Evolutionary conservation across 306 rosid genomes (phyloP).

Genomic region (Vigna trinervia): DNA sequence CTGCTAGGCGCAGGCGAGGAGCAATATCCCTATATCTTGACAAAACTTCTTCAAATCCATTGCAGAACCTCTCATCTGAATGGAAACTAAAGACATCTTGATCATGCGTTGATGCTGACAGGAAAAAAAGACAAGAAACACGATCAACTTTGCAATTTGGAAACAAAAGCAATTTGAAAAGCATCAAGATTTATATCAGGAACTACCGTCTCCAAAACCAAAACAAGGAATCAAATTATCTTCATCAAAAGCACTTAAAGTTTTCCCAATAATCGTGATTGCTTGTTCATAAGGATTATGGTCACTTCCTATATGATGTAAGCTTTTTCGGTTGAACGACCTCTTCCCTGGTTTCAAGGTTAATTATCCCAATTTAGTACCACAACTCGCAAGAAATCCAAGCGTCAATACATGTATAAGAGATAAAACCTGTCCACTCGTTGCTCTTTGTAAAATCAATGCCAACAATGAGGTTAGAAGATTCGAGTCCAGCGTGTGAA

Average conservation of each 20-base stretch:
- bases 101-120: conserved; percentile 81
- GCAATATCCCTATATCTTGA: conserved; percentile 70
- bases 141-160: conserved; percentile 18
- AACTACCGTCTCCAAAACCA: conserved; percentile 93
- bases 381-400: conserved; percentile 23
- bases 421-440: conserved; percentile 85
- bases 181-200: conserved; percentile 20
- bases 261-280: conserved; percentile 84
- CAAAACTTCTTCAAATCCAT: conserved; percentile 87
- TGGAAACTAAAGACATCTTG: conserved; percentile 80
- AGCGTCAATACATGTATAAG: conserved; percentile 39
- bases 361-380: conserved; percentile 32
- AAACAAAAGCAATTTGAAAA: conserved; percentile 32
- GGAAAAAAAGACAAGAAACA: conserved; percentile 6
- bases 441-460: conserved; percentile 97
- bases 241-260: conserved; percentile 75
- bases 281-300: conserved; percentile 88
- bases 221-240: conserved; percentile 91
- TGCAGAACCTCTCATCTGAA: conserved; percentile 60
- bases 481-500: conserved; percentile 84
- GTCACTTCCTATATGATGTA: conserved; percentile 76
- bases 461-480: conserved; percentile 91
- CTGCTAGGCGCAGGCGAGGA: conserved; percentile 79
- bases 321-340: conserved; percentile 81
- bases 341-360: conserved; percentile 60